These are phyloP conservation scores for Cytospora schulzeri DNA, from an alignment of 2,329 filamentous ascomycete genomes.

Conservation along the genomic window DNA sequence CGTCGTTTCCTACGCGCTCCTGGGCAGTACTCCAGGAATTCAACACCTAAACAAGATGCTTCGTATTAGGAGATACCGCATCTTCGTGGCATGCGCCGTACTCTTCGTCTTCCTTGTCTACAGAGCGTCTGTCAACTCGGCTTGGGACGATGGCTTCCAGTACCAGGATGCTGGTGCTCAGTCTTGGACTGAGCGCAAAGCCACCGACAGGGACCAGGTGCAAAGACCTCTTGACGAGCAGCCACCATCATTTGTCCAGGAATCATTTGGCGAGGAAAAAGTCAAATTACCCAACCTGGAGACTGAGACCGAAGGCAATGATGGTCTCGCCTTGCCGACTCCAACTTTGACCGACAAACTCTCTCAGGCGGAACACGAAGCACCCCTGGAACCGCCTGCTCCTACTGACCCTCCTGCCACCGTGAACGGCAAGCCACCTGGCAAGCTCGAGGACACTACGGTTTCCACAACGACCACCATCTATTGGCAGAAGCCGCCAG, in stretches of 20 bases:
- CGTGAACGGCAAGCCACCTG: conserved; percentile 32
- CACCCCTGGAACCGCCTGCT: conserved; percentile 33
- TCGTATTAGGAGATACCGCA: conserved; percentile 62
- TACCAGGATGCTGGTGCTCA: conserved; percentile 20
- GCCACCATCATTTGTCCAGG: conserved; percentile 9
- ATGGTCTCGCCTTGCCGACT: conserved; percentile 33
- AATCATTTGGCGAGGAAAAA: conserved; percentile 12
- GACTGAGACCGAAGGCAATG: conserved; percentile 33
- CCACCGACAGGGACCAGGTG: not conserved
- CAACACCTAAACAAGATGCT: conserved; percentile 46
- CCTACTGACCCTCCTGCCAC: conserved; percentile 33
- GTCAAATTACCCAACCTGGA: conserved; percentile 36
- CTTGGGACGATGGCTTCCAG: conserved; percentile 33
- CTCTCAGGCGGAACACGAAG: conserved; percentile 13
- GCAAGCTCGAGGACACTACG: conserved; percentile 31
- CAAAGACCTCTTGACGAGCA: conserved; percentile 12
- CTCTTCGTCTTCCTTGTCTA: conserved; percentile 58
- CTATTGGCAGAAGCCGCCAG: conserved; percentile 74
- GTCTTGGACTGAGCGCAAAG: conserved; percentile 4
- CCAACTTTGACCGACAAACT: conserved; percentile 20
- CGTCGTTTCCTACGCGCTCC: not conserved
- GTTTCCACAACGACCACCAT: conserved; percentile 39
- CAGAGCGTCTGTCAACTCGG: conserved; percentile 48
- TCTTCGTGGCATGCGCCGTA: conserved; percentile 59
- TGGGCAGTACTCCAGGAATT: too few species aligned